Evolutionary conservation across 2,329 filamentous ascomycete genomes (phyloP).

Genomic region (Didymella pomorum): DNA sequence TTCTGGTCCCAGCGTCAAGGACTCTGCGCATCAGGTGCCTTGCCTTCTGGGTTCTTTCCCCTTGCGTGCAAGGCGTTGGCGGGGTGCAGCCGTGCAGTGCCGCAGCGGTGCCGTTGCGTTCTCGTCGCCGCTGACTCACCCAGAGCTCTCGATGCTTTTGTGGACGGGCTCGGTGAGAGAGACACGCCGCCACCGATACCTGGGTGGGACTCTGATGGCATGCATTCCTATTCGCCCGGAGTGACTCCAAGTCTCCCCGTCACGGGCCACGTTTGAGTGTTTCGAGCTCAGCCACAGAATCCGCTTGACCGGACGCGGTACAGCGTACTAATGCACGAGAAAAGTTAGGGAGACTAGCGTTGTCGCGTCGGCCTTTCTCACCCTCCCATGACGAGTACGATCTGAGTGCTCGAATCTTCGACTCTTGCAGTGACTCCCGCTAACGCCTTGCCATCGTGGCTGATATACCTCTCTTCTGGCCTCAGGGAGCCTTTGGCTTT

Average conservation of each 20-base stretch:
- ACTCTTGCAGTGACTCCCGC: constrained; percentile 34
- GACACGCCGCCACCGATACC: constrained; percentile 33
- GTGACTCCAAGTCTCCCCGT: constrained; percentile 25
- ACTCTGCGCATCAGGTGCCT: constrained; percentile 32
- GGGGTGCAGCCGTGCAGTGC: constrained; percentile 17
- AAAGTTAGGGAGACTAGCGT: constrained; percentile 28
- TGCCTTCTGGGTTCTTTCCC: constrained; percentile 20
- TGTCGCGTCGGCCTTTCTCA: constrained; percentile 23
- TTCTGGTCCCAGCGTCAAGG: constrained; percentile 12
- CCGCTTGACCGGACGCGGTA: constrained; percentile 24
- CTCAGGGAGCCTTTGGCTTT: constrained; percentile 31
- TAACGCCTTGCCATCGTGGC: constrained; percentile 36
- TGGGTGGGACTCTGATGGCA: constrained; percentile 3
- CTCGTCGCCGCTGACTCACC: constrained; percentile 39
- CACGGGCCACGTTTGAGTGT: constrained; percentile 4
- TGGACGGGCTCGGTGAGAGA: constrained; percentile 31
- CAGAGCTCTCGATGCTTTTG: neutral
- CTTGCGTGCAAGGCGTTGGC: constrained; percentile 23
- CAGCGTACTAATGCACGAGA: constrained; percentile 30
- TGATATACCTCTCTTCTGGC: constrained; percentile 40
- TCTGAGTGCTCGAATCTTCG: constrained; percentile 38
- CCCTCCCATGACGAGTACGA: constrained; percentile 37
- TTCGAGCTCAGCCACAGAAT: constrained; percentile 20
- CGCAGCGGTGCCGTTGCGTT: constrained; percentile 30
- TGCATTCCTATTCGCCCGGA: constrained; percentile 30